These are phyloP conservation scores for Teratosphaeria destructans DNA, from an alignment of 2,329 filamentous ascomycete genomes.

Conservation along the genomic window DNA sequence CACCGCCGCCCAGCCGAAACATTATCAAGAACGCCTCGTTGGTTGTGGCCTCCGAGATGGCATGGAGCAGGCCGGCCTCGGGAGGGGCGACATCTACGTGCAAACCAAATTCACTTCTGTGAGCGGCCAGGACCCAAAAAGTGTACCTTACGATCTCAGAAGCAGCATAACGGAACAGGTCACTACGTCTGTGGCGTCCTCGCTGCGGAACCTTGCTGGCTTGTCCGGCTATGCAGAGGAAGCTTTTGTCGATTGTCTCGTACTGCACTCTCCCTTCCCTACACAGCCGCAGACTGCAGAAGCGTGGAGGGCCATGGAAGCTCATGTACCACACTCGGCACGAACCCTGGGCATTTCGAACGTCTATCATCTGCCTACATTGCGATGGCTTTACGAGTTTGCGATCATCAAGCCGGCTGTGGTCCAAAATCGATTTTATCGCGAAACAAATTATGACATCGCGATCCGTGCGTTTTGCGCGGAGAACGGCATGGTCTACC, in stretches of 20 bases:
- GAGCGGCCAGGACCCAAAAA: constrained; percentile 47
- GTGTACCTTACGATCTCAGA: constrained; percentile 53
- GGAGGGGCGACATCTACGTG: constrained; percentile 54
- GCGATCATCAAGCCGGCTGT: constrained; percentile 47
- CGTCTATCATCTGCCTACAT: constrained; percentile 42
- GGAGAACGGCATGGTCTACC: constrained; percentile 44
- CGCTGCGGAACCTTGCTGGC: constrained; percentile 49
- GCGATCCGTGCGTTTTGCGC: constrained; percentile 48
- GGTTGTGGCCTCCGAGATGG: constrained; percentile 56
- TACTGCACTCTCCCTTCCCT: constrained; percentile 49
- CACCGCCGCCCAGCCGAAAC: constrained; percentile 66
- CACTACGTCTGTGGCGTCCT: constrained; percentile 55
- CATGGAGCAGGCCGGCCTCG: constrained; percentile 49
- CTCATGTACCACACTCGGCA: constrained; percentile 55
- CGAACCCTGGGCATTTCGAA: constrained; percentile 68
- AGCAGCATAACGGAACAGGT: constrained; percentile 55
- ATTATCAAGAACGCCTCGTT: constrained; percentile 65
- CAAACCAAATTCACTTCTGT: constrained; percentile 76
- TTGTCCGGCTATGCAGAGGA: constrained; percentile 28
- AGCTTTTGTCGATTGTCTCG: constrained; percentile 46
- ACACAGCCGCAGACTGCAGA: constrained; percentile 45
- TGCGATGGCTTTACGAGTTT: constrained; percentile 43
- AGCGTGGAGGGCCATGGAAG: constrained; percentile 57
- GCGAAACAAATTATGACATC: constrained; percentile 48
- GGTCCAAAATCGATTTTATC: constrained; percentile 68